phyloP scores from a whole-genome alignment of 768 basidiomycete species.

The Hortiboletus campestris region DNA sequence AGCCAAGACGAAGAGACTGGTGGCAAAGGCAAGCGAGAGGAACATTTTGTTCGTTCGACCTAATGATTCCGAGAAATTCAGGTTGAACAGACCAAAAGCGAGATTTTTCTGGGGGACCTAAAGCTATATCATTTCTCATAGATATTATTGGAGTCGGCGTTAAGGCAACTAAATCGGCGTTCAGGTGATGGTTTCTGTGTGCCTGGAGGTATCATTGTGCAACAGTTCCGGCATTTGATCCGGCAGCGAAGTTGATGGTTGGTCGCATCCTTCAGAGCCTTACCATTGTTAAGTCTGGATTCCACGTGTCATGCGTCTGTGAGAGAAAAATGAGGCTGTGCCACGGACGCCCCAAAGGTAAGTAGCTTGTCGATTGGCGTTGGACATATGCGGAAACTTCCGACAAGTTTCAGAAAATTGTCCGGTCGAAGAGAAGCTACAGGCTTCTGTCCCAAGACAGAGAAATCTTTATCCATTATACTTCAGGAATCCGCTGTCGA shows the following conservation, averaged over 20 bases:
- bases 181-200: background rate
- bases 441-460: background rate
- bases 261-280: background rate
- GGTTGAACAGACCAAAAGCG: background rate
- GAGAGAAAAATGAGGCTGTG: background rate
- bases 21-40: conserved; percentile 12
- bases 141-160: background rate
- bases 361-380: background rate
- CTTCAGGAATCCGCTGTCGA: background rate
- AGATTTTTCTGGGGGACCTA: background rate
- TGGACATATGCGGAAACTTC: background rate
- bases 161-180: background rate
- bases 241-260: background rate
- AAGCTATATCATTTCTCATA: conserved; percentile 4
- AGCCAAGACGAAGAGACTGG: conserved; percentile 7
- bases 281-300: background rate
- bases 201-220: background rate
- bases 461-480: background rate
- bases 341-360: background rate
- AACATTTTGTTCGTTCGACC: conserved; percentile 8
- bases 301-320: background rate
- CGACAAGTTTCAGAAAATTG: conserved; percentile 3
- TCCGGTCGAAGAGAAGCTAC: background rate
- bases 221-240: background rate
- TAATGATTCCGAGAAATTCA: background rate